A percentile compares a stretch with the other conserved stretches of the same genome.
Conservation (phyloP, 306 rosid genomes). For the Rosa multiflora region DNA sequence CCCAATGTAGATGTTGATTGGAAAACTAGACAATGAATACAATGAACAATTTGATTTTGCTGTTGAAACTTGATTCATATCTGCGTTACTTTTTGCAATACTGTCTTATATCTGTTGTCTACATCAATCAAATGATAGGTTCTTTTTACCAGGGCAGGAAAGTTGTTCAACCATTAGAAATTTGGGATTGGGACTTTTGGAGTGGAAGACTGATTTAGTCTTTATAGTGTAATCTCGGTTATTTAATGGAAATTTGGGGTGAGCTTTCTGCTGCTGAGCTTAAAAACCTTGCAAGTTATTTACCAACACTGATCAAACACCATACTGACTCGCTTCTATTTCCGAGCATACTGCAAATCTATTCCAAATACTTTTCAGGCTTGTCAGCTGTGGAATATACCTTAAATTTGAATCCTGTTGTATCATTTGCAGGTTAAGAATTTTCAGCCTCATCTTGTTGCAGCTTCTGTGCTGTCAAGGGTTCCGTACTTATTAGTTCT, state of each 20-base stretch:
- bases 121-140: not conserved
- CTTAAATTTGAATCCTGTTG: not conserved
- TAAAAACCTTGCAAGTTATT: not conserved
- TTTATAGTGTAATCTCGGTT: not conserved
- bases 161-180: not conserved
- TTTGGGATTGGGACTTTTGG: not conserved
- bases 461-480: not conserved
- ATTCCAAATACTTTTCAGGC: not conserved
- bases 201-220: not conserved
- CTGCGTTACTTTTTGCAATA: too few relatives aligned
- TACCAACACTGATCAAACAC: not conserved
- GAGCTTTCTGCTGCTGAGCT: not conserved
- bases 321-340: too few relatives aligned
- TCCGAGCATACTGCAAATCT: not conserved
- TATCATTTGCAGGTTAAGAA: not conserved
- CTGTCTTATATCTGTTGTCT: not conserved
- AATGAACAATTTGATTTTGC: too few relatives aligned
- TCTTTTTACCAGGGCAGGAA: too few relatives aligned
- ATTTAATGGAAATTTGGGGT: too few relatives aligned
- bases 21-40: not conserved
- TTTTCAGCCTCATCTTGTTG: not conserved
- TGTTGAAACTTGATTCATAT: not conserved
- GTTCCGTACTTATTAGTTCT: not conserved
- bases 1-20: not conserved
- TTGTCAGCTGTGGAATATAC: not conserved